Percentiles rank a stretch among this genome's conserved stretches.
Conservation (phyloP, 148 eudicot species). For the Fagopyrum esculentum region DNA sequence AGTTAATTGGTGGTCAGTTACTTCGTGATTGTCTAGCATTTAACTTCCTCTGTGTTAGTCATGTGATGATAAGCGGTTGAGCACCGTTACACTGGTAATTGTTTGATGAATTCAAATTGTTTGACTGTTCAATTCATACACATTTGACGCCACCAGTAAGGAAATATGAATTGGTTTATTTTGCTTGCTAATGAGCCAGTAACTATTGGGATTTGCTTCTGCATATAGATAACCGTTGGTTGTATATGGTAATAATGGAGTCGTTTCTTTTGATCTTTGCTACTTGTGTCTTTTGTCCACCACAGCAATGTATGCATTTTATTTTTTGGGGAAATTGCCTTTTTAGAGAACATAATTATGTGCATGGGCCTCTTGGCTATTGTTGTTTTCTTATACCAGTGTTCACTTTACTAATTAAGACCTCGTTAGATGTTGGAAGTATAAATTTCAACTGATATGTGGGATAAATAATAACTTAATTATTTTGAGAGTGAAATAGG, state of each 20-base stretch:
- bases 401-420: background rate
- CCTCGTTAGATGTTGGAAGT: background rate
- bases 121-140: constrained; percentile 1
- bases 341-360: background rate
- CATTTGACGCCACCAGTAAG: background rate
- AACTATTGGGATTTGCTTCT: background rate
- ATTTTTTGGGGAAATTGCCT: background rate
- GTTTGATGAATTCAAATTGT: background rate
- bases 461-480: background rate
- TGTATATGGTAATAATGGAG: background rate
- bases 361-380: background rate
- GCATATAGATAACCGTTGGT: background rate
- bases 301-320: background rate
- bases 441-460: background rate
- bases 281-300: background rate
- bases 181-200: background rate
- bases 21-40: background rate
- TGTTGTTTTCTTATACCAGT: background rate
- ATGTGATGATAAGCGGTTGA: background rate
- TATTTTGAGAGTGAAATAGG: background rate
- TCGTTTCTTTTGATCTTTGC: background rate
- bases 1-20: background rate
- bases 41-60: background rate
- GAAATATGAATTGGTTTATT: background rate
- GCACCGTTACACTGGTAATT: background rate